Conservation (phyloP, 257 asterid species). For the Fraxinus pennsylvanica region DNA sequence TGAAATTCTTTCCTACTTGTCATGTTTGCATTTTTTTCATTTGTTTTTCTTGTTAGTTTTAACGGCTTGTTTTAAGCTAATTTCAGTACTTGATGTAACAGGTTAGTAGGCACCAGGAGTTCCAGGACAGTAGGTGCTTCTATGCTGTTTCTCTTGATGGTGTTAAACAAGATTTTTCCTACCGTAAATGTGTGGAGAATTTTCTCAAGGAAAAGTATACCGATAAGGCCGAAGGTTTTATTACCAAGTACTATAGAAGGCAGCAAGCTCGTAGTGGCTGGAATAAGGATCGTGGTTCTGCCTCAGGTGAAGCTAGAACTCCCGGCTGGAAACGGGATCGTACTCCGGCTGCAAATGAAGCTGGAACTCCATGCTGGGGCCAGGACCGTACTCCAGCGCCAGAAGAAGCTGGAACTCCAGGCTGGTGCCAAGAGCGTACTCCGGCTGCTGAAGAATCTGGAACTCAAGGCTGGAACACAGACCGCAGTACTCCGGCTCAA, state of each 20-base stretch:
- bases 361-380: background rate
- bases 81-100: slow-evolving; percentile 36
- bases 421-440: background rate
- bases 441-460: background rate
- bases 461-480: background rate
- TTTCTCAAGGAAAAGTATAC: slow-evolving; percentile 63
- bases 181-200: slow-evolving; percentile 71
- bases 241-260: slow-evolving; percentile 62
- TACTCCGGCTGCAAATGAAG: background rate
- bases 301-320: background rate
- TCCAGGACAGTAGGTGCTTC: slow-evolving; percentile 85
- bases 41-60: background rate
- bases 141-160: slow-evolving; percentile 70
- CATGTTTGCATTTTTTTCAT: background rate
- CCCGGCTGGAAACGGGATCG: background rate
- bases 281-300: slow-evolving; percentile 40
- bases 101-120: slow-evolving; percentile 64
- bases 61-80: slow-evolving; percentile 25
- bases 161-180: slow-evolving; percentile 73
- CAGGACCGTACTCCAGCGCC: background rate
- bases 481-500: background rate
- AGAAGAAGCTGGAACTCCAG: background rate
- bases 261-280: slow-evolving; percentile 62
- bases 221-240: slow-evolving; percentile 65
- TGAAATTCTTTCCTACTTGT: background rate